Conservation (phyloP, 2,329 filamentous ascomycete species). For the Thielaviopsis populi region DNA sequence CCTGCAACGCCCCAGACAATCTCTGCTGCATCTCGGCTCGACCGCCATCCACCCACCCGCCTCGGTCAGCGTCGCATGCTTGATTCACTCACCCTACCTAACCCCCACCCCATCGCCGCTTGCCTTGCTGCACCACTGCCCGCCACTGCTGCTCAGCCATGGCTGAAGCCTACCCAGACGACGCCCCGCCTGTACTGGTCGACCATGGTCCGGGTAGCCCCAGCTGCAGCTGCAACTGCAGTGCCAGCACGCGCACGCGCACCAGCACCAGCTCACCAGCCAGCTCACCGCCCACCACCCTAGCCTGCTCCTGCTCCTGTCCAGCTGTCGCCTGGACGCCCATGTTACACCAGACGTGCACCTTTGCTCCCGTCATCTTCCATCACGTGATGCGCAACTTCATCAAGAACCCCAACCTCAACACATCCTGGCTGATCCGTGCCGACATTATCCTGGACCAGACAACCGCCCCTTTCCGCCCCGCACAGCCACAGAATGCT, state of each 20-base stretch:
- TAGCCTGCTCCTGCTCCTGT: background rate
- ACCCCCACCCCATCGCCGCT: background rate
- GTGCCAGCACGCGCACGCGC: too few species aligned
- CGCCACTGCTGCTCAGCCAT: background rate
- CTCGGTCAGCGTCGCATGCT: background rate
- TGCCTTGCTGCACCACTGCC: background rate
- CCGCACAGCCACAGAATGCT: background rate
- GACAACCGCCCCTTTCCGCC: conserved; percentile 27
- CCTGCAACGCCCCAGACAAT: background rate
- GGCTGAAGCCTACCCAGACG: conserved; percentile 4
- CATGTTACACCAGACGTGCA: conserved; percentile 41
- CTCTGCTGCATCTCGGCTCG: background rate
- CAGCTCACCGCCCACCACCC: background rate
- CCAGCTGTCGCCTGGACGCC: conserved; percentile 32
- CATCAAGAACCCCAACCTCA: conserved; percentile 65
- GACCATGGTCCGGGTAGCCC: background rate
- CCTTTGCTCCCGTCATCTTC: conserved; percentile 50
- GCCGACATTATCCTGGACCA: conserved; percentile 49
- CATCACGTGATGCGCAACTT: conserved; percentile 55
- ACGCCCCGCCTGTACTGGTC: background rate
- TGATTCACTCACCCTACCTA: background rate
- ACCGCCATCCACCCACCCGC: background rate
- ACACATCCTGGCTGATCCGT: conserved; percentile 61
- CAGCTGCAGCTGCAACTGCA: too few species aligned
- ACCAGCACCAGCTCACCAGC: background rate